Evolutionary conservation across 257 asterid genomes (phyloP), one percentile per base, ranked within the genome.

Genomic region (Echites panduratus): DNA sequence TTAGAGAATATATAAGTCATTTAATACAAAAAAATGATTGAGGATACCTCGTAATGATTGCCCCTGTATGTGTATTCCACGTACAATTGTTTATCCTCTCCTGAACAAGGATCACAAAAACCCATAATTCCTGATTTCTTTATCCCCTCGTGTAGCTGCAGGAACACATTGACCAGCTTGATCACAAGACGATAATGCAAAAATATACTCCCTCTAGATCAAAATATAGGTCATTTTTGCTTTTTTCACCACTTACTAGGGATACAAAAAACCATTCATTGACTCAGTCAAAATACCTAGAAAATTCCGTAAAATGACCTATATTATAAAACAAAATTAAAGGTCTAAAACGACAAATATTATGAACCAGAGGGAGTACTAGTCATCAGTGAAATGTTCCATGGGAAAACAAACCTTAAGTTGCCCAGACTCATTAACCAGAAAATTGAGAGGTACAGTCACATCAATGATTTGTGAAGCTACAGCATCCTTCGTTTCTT

Each of bases 91-190:
- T 92, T 95, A n/a, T 87, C 77, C 77, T 85, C 96, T 62, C 92
- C 96, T 0, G 99, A 98, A 74, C 93, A 95, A 84, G 98, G 96
- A 89, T 95, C 98, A 19, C 98, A 95, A 76, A 89, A 95, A n/a
- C 99, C 99, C 98, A 95, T 95, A 65, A 95, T 92, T 73, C 99
- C 98, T 0, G 96, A 92, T 79, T 92, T 92, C 82, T 90, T 92
- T 61, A 92, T 94, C 49, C 98, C 96, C 58, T 83, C 91, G 27
- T 95, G 97, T 35, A 95, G 90, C 99, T 95, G 89, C 83, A 83
- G 45, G 76, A 52, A 75, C 65, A 65, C 24, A 59, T 52, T 56
- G 57, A 27, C 19, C 1, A 73, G 64, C 20, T 26, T 38, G 14
- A 38, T 38, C 40, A 64, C 16, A 43, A 2, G n/a, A 32, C 4